Conservation (phyloP, 176 grass and related monocot genomes). For the Cenchrus americanus region DNA sequence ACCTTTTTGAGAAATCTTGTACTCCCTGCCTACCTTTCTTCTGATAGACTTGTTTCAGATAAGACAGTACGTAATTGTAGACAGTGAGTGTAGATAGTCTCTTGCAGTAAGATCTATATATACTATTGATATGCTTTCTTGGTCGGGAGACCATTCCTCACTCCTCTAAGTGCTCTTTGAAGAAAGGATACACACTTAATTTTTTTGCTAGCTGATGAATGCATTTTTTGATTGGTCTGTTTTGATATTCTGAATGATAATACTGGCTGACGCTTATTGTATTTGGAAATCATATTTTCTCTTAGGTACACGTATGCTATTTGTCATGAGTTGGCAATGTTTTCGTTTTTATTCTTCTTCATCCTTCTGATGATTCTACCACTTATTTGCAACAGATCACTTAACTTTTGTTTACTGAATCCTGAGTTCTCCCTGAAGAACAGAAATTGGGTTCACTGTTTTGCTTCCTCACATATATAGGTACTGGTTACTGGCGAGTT, state of each 20-base stretch:
- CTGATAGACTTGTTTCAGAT: neutral
- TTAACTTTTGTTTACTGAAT: constrained; percentile 23
- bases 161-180: constrained; percentile 13
- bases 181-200: constrained; percentile 1
- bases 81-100: constrained; percentile 1
- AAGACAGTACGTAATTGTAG: neutral
- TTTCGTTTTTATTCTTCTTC: too few species aligned
- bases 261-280: too few species aligned
- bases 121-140: neutral
- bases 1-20: constrained; percentile 8
- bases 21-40: constrained; percentile 40
- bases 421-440: constrained; percentile 21
- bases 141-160: neutral
- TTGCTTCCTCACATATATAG: constrained; percentile 17
- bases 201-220: too few species aligned
- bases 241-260: too few species aligned
- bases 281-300: too few species aligned
- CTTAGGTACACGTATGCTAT: too few species aligned
- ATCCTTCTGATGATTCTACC: too few species aligned
- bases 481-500: constrained; percentile 2
- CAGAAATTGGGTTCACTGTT: neutral
- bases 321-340: too few species aligned
- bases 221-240: too few species aligned
- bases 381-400: too few species aligned
- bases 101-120: too few species aligned